Evolutionary conservation across 495 filamentous ascomycete genomes (phyloP), one percentile per base, ranked within the genome.

Genomic region (Penicillium egyptiacum): DNA sequence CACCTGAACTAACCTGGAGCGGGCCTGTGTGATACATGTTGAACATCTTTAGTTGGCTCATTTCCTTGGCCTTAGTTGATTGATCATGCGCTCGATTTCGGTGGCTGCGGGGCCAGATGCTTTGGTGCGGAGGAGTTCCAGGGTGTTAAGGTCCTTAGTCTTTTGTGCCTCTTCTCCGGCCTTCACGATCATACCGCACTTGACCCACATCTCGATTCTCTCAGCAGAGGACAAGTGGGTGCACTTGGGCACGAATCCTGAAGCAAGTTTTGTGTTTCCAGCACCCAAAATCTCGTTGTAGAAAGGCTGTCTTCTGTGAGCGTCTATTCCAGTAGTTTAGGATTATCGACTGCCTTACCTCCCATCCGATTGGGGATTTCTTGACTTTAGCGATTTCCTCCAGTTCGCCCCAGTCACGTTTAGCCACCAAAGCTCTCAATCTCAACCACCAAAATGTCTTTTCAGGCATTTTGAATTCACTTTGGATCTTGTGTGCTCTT

Each of bases 301-400:
- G 74, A 95, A 98, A 8, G 95, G 90, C 86, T 90, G 61, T 66
- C 40, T 53, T 54, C 37, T 62, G 63, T 68, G 22, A 70, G 70
- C 61, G 55, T 48, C 22, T 62, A 33, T 57, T 46, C 48, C 41
- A 55, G 61, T 23, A 62, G 44, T 55, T 14, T 28, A 14, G 50
- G 54, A 48, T 39, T 55, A 11, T 31, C 33, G 22, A 50, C 26
- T 39, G 55, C 69, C 80, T 73, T 75, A 90, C 87, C 82, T 94
- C 91, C 95, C 95, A 98, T 41, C 92, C 94, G 67, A 98, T 97
- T n/a, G 94, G 89, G 45, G 86, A 90, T 65, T 92, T 95, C 67
- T 78, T 82, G 37, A 54, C 68, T 60, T 74, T 80, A 44, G 81
- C 84, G 59, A 90, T 81, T 58, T 96, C 92, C 72, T 98, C 92